These are phyloP conservation scores for Emydomyces testavorans DNA, from an alignment of 2,329 filamentous ascomycete genomes.

Conservation along the genomic window DNA sequence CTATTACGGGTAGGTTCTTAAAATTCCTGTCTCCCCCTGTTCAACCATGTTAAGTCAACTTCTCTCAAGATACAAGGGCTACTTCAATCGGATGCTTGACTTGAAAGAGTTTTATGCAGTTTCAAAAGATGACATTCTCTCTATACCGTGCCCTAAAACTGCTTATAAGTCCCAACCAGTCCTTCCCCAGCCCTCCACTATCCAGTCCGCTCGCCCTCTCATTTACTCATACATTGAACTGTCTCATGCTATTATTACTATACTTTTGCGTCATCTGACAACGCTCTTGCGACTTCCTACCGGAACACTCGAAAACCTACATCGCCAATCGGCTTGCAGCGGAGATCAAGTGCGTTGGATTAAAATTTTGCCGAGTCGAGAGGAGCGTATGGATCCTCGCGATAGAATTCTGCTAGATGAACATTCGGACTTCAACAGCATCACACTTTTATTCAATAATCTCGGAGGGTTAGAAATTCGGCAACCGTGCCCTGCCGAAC, in stretches of 20 bases:
- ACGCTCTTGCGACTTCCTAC: conserved; percentile 7
- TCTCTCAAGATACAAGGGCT: conserved; percentile 12
- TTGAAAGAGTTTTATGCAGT: conserved; percentile 14
- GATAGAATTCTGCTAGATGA: conserved; percentile 14
- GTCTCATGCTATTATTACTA: conserved; percentile 11
- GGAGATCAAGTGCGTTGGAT: conserved; percentile 16
- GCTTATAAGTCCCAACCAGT: background rate
- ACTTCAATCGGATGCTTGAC: conserved; percentile 12
- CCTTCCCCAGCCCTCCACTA: conserved; percentile 7
- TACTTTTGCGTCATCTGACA: conserved; percentile 9
- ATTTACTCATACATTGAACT: conserved; percentile 10
- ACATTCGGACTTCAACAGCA: conserved; percentile 14
- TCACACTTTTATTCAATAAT: conserved; percentile 15
- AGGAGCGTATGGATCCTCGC: background rate
- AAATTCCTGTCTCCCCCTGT: background rate
- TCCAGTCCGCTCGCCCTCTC: conserved; percentile 6
- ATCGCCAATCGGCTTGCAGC: conserved; percentile 11
- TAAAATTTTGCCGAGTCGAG: conserved; percentile 12
- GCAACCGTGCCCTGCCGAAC: background rate
- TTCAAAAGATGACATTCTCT: conserved; percentile 15
- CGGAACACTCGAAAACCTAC: conserved; percentile 8
- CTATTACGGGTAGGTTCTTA: conserved; percentile 11
- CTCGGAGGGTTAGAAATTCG: conserved; percentile 11
- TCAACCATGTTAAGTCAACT: background rate
- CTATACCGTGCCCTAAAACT: background rate